Base-by-base conservation (phyloP, 2,329 filamentous ascomycete genomes). In the Thelonectria rubi region DNA sequence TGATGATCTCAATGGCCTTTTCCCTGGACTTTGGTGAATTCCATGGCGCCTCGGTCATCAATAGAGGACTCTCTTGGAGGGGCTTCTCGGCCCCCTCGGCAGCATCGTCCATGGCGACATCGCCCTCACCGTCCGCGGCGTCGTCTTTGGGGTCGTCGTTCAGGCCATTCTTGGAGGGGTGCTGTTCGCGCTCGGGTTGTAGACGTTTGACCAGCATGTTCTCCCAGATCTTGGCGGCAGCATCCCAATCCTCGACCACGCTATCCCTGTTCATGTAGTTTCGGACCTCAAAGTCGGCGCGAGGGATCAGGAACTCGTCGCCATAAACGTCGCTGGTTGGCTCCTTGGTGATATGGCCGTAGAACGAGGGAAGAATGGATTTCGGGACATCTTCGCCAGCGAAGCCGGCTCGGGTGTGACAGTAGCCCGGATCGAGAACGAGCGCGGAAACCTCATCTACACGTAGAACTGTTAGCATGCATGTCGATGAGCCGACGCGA, bases 321-420 rank as follows among this genome's bases (percentile, higher is more conserved):
- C 95, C 95, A 72, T 94, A 98, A 61, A 95, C 82, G 58, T 88
- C 82, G 70, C 79, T 80, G 51, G 85, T 82, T 17, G 73, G 67
- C 56, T 79, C 76, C 68, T 71, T 72, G 65, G 77, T 84, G 56
- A 84, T 72, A 73, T 84, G 81, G 56, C 91, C 94, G 80, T 99
- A 99, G 80, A 91, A 93, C 46, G 93, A 95, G 26, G 94, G 94
- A 60, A 97, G 86, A 59, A 98, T 89, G 30, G 92, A 93, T 82
- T 98, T 98, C 70, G 95, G 95, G 1, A 93, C 91, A 80, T 99
- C 95, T 86, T 99, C 96, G 74, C 96, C 95, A 12, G 96, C 96
- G 74, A 98, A 99, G 60, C 95, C 95, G 62, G 94, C 95, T 79
- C 96, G 93, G 42, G 92, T 94, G 69, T 88, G 90, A 74, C 91